Evolutionary conservation across 2,329 filamentous ascomycete species (phyloP), one percentile per base, ranked within the genome.

Genomic region (Fulvia fulva): DNA sequence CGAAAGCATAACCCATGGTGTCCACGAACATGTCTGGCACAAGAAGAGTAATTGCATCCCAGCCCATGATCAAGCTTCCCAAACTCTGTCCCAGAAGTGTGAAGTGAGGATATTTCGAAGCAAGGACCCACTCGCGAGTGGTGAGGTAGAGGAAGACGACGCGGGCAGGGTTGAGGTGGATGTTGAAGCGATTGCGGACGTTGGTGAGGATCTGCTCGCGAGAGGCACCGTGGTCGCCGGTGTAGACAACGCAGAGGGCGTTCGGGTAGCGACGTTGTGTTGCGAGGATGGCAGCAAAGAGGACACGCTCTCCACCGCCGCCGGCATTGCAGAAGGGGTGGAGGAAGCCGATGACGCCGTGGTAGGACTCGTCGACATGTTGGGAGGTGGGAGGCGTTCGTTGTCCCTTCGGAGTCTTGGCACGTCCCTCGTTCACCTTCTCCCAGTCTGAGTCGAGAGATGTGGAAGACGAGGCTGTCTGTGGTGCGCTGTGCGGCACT

Each of bases 321-420:
- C 94, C 94, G 52, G 94, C 94, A 78, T 99, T 97, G 76, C 94
- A 97, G 74, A 97, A 99, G 1, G 94, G 94, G 74, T 99, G 94
- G 72, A 99, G 96, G 81, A 99, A 97, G 49, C 91, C 94, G 62
- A 97, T 85, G 54, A 97, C 86, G 30, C 92, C 92, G 61, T 87
- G 81, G 89, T 90, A 97, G 47, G 88, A 81, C 64, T 82, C 78
- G 58, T 81, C 78, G 11, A 72, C 70, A 2, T 51, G 22, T 14
- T 51, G 51, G 16, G 34, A 21, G 2, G 55, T 57, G 71, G 62
- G 73, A 25, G 72, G 75, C 47, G 74, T 78, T 63, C 78, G 79
- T 50, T 73, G 70, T 23, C 76, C 75, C 50, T 72, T 75, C 41
- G 77, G 77, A 69, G 73, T 74, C 62, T 72, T 78, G 67, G 80